phyloP scores from a whole-genome alignment of 495 filamentous ascomycete genomes.

The Chlorociboria aeruginascens region DNA sequence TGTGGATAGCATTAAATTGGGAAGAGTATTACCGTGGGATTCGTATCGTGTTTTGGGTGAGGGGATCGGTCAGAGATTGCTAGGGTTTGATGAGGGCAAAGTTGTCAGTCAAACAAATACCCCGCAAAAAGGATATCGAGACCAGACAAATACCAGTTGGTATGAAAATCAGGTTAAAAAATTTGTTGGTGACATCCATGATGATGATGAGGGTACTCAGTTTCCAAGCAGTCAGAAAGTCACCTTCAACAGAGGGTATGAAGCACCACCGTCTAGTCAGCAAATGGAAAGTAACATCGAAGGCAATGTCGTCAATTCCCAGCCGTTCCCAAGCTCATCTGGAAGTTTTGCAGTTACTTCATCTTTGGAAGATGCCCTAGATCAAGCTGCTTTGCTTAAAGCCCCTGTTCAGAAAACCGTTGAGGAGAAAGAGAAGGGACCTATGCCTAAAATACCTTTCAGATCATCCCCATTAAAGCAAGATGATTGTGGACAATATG shows the following conservation, averaged over 20 bases:
- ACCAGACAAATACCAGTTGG: constrained; percentile 67
- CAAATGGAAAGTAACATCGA: background rate
- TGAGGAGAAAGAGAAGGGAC: background rate
- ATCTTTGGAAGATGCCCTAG: constrained; percentile 20
- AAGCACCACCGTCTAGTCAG: background rate
- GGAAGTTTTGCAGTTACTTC: constrained; percentile 19
- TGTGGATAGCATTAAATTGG: constrained; percentile 72
- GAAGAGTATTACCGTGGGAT: constrained; percentile 74
- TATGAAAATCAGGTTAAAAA: constrained; percentile 56
- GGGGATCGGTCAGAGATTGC: constrained; percentile 58
- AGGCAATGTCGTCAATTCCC: background rate
- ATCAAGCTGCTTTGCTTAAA: background rate
- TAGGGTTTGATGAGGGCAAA: constrained; percentile 60
- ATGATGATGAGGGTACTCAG: constrained; percentile 12
- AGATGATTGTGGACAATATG: too few species aligned
- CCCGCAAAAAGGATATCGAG: constrained; percentile 49
- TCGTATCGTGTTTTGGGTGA: constrained; percentile 73
- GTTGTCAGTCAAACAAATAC: constrained; percentile 53
- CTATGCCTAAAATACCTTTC: background rate
- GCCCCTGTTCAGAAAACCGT: background rate
- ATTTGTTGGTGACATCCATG: constrained; percentile 14
- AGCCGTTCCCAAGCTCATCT: constrained; percentile 1
- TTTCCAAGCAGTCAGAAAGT: constrained; percentile 5
- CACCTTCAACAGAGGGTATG: constrained; percentile 1
- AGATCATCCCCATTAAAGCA: too few species aligned